These are phyloP conservation scores for Tricholoma terreum DNA, from an alignment of 768 basidiomycete species.

Conservation along the genomic window DNA sequence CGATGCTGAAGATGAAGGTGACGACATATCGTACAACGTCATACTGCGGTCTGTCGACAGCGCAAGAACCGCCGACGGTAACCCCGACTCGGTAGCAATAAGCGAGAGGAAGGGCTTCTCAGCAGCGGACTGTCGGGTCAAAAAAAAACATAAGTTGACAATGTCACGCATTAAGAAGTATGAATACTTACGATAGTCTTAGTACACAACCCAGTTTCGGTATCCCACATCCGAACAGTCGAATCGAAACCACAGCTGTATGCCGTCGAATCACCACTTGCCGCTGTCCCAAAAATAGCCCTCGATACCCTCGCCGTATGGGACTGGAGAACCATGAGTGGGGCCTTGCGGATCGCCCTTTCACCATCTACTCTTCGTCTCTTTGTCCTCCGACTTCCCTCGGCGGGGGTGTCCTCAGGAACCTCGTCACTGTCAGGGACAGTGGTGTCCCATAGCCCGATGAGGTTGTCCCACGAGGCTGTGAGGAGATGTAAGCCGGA, in stretches of 20 bases:
- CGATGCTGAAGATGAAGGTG: constrained; percentile 23
- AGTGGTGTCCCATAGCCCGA: constrained; percentile 76
- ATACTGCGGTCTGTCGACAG: constrained; percentile 75
- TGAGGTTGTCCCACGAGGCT: constrained; percentile 81
- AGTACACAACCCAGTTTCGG: constrained; percentile 69
- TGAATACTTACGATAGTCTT: constrained; percentile 58
- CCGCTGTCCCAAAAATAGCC: constrained; percentile 51
- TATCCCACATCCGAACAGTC: constrained; percentile 85
- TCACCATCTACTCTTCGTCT: constrained; percentile 51
- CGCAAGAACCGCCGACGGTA: constrained; percentile 44
- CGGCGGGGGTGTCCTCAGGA: constrained; percentile 32
- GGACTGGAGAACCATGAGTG: constrained; percentile 70
- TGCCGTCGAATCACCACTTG: constrained; percentile 34
- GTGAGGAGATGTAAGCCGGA: constrained; percentile 70
- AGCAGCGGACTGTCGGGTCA: constrained; percentile 48
- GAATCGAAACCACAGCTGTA: constrained; percentile 89
- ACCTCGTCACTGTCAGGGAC: constrained; percentile 68
- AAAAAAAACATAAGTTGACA: not conserved
- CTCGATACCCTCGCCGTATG: constrained; percentile 83
- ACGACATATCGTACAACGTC: constrained; percentile 60
- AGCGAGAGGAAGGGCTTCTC: constrained; percentile 76
- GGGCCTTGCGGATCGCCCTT: constrained; percentile 59
- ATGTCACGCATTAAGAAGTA: constrained; percentile 3
- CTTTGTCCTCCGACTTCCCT: constrained; percentile 56
- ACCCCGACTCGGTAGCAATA: constrained; percentile 36